Conservation (phyloP, 768 basidiomycete species). For the Russula virescens region DNA sequence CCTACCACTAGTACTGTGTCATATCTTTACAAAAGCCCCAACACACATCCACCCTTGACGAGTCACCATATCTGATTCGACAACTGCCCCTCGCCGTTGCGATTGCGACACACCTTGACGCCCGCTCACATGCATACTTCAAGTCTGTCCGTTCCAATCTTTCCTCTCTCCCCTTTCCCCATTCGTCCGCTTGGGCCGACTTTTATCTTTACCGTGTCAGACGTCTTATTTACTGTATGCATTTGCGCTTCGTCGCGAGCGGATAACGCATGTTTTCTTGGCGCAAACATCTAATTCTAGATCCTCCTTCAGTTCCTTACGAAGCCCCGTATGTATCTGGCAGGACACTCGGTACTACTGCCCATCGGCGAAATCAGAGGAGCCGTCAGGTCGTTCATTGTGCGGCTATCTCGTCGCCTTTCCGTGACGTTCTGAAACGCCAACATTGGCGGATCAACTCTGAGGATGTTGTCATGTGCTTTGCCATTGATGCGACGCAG, state of each 20-base stretch:
- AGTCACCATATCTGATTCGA: no score
- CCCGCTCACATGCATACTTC: background rate
- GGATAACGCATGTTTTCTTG: constrained; percentile 6
- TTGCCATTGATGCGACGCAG: background rate
- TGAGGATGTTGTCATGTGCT: background rate
- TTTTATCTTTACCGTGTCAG: background rate
- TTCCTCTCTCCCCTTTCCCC: background rate
- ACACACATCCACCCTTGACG: no score
- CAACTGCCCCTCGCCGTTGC: background rate
- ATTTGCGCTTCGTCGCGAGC: background rate
- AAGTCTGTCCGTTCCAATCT: background rate
- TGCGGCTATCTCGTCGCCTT: background rate
- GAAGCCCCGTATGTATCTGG: background rate
- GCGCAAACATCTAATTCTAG: background rate
- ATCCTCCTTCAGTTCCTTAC: background rate
- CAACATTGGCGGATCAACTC: constrained; percentile 1
- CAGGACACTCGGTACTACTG: background rate
- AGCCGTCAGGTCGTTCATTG: background rate
- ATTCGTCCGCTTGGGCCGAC: no score
- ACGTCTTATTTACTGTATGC: background rate
- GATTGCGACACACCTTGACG: background rate
- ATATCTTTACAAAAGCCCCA: background rate
- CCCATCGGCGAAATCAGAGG: background rate
- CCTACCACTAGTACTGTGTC: background rate
- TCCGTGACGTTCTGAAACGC: background rate